Evolutionary conservation across 2,329 filamentous ascomycete genomes (phyloP).

Genomic region (Sporothrix luriei): DNA sequence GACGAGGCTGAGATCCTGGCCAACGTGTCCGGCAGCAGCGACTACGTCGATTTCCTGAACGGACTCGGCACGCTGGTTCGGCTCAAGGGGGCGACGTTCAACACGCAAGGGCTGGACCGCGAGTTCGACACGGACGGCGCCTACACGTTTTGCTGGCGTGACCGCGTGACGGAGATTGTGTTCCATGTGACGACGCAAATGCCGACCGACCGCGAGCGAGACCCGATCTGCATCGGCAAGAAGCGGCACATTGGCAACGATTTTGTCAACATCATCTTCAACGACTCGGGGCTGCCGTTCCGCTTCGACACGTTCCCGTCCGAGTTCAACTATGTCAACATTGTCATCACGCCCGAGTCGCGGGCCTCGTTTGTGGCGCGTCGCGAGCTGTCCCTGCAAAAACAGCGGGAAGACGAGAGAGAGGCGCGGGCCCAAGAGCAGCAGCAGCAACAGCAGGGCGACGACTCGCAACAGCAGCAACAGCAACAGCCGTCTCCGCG

Average conservation of each 20-base stretch:
- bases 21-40: slow-evolving; percentile 81
- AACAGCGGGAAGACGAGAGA: slow-evolving; percentile 36
- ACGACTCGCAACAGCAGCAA: slow-evolving; percentile 33
- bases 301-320: slow-evolving; percentile 89
- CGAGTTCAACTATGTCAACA: slow-evolving; percentile 95
- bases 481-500: slow-evolving; percentile 35
- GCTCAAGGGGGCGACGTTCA: slow-evolving; percentile 81
- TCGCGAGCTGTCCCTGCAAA: slow-evolving; percentile 47
- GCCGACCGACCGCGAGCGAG: slow-evolving; percentile 80
- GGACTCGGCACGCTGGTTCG: slow-evolving; percentile 79
- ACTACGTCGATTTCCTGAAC: slow-evolving; percentile 84
- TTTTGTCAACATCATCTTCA: slow-evolving; percentile 97
- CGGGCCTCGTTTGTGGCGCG: slow-evolving; percentile 73
- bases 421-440: slow-evolving; percentile 18
- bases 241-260: slow-evolving; percentile 97
- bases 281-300: slow-evolving; percentile 89
- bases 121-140: slow-evolving; percentile 78
- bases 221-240: slow-evolving; percentile 77
- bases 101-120: slow-evolving; percentile 87
- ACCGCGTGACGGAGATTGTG: slow-evolving; percentile 90
- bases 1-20: slow-evolving; percentile 80
- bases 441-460: background rate
- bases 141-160: slow-evolving; percentile 90
- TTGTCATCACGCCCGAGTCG: slow-evolving; percentile 89
- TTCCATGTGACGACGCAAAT: slow-evolving; percentile 98